Percentiles rank a stretch among this genome's conserved stretches.
Evolutionary conservation across 768 basidiomycete genomes (phyloP).

Genomic region (Tylopilus intermedius): DNA sequence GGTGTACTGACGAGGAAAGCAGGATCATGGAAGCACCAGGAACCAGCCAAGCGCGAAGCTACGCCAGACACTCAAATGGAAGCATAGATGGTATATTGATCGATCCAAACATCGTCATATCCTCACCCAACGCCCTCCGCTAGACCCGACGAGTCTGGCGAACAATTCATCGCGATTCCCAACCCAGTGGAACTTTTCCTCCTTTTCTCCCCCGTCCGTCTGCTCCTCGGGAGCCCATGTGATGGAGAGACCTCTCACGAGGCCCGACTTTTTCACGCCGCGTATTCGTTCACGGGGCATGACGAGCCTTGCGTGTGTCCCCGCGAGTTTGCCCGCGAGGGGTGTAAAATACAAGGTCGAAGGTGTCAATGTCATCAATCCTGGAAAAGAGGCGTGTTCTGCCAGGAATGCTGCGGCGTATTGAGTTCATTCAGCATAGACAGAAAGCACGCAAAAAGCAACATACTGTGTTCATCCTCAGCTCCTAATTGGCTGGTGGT

Average conservation of each 20-base stretch:
- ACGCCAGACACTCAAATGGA: slow-evolving; percentile 9
- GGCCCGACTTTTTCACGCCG: slow-evolving; percentile 53
- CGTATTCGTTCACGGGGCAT: slow-evolving; percentile 45
- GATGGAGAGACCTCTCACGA: slow-evolving; percentile 50
- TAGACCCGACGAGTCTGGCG: slow-evolving; percentile 51
- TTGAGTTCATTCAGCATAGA: slow-evolving; percentile 1
- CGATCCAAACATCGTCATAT: slow-evolving; percentile 26
- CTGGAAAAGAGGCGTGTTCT: slow-evolving; percentile 50
- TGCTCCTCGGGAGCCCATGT: slow-evolving; percentile 33
- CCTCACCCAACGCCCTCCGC: slow-evolving; percentile 45
- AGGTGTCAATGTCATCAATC: slow-evolving; percentile 54
- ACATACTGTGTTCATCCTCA: slow-evolving; percentile 35
- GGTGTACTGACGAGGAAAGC: not conserved
- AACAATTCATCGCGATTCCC: slow-evolving; percentile 63
- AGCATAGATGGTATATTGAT: slow-evolving; percentile 10
- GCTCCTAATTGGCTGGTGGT: not conserved
- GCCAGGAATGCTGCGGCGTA: slow-evolving; percentile 50
- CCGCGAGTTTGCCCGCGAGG: slow-evolving; percentile 44
- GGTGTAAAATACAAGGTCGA: slow-evolving; percentile 51
- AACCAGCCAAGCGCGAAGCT: slow-evolving; percentile 23
- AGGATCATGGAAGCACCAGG: slow-evolving; percentile 6
- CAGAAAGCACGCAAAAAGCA: not conserved
- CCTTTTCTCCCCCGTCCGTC: slow-evolving; percentile 34
- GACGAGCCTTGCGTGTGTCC: slow-evolving; percentile 39
- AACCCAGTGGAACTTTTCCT: slow-evolving; percentile 57